phyloP scores from a whole-genome alignment of 495 filamentous ascomycete species.

The Lasiosphaeriaceae sp. region DNA sequence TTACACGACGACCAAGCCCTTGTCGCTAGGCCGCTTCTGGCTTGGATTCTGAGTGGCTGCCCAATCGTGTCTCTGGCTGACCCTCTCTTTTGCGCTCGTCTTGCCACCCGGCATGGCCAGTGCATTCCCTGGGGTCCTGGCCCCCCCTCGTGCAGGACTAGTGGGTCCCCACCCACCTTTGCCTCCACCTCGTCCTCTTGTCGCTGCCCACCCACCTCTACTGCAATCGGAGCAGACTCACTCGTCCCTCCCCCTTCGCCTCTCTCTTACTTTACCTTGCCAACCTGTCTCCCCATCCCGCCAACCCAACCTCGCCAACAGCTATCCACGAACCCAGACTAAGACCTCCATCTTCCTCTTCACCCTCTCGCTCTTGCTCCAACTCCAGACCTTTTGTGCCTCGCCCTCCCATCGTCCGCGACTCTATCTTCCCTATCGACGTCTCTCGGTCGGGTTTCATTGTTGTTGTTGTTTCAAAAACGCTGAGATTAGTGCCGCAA shows the following conservation, averaged over 20 bases:
- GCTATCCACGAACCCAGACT: conserved; percentile 10
- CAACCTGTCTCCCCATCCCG: conserved; percentile 21
- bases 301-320: conserved; percentile 22
- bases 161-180: conserved; percentile 24
- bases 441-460: conserved; percentile 21
- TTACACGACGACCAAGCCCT: conserved; percentile 31
- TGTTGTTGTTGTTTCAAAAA: conserved; percentile 30
- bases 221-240: conserved; percentile 29
- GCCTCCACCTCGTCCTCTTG: no score
- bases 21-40: conserved; percentile 12
- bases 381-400: neutral
- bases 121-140: conserved; percentile 34
- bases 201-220: conserved; percentile 29
- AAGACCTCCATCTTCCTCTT: conserved; percentile 6
- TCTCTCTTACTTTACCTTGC: conserved; percentile 26
- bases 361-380: neutral
- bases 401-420: neutral
- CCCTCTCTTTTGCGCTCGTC: conserved; percentile 24
- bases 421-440: neutral
- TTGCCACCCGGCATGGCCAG: conserved; percentile 33
- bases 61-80: conserved; percentile 20
- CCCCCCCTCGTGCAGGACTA: conserved; percentile 36
- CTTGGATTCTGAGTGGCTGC: conserved; percentile 6
- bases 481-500: conserved; percentile 18
- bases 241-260: conserved; percentile 27